Percentiles rank a stretch among this genome's conserved stretches.
Conservation (phyloP, 2,329 filamentous ascomycete genomes). For the Aspergillus aculeatinus region DNA sequence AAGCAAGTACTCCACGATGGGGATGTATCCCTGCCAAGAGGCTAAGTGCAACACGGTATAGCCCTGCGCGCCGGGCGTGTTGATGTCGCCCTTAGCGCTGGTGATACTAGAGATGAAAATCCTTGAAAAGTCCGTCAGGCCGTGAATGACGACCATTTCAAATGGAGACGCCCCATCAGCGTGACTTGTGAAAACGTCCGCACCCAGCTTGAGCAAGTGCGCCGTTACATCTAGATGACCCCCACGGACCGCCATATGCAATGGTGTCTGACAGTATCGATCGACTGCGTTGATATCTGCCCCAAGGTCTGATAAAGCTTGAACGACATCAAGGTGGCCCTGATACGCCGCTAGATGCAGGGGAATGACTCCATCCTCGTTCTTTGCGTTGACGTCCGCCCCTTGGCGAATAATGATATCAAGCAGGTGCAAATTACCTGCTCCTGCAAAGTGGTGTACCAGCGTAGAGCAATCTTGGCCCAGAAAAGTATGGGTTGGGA, state of each 20-base stretch:
- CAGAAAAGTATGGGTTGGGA: background rate
- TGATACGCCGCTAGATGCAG: background rate
- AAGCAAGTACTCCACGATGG: background rate
- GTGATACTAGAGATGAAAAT: background rate
- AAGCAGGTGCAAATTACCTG: background rate
- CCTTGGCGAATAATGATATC: background rate
- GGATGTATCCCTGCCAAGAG: background rate
- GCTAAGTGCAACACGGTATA: background rate
- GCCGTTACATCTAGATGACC: background rate
- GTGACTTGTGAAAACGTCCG: background rate
- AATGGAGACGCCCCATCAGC: background rate
- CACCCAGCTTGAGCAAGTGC: background rate
- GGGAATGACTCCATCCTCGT: background rate
- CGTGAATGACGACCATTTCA: background rate
- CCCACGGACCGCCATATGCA: background rate
- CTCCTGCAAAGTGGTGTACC: background rate
- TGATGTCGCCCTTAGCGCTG: background rate
- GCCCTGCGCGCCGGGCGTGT: background rate
- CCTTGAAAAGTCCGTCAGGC: background rate
- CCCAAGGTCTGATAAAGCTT: background rate
- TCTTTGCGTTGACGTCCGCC: background rate
- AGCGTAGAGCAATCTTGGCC: background rate
- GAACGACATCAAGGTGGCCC: background rate
- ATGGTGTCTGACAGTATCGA: background rate
- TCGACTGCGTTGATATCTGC: constrained; percentile 1